Conservation (phyloP, 2,329 filamentous ascomycete species). For the Lachnellula subtilissima region DNA sequence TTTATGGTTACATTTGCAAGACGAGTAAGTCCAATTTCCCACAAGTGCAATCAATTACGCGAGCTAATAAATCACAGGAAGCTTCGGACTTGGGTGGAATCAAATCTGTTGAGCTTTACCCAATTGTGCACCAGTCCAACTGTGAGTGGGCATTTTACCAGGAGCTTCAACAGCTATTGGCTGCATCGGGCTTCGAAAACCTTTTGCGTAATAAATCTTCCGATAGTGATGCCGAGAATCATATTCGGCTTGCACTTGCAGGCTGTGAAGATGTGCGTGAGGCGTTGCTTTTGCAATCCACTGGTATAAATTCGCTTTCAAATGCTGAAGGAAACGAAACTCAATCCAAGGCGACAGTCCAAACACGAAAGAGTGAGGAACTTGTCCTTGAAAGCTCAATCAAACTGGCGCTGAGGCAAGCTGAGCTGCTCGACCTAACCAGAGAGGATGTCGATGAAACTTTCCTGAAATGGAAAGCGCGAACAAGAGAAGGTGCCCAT, state of each 20-base stretch:
- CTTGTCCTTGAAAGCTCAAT: neutral
- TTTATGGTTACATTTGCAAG: slow-evolving; percentile 45
- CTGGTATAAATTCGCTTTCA: neutral
- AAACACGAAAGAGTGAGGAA: neutral
- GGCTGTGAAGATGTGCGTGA: neutral
- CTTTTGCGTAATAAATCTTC: neutral
- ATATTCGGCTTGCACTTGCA: neutral
- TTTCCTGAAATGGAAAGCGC: slow-evolving; percentile 10
- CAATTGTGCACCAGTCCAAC: slow-evolving; percentile 39
- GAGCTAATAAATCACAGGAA: slow-evolving; percentile 30
- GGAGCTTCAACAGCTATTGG: slow-evolving; percentile 50
- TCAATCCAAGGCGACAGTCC: too few relatives aligned
- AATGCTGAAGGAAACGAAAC: neutral
- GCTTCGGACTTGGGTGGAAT: slow-evolving; percentile 42
- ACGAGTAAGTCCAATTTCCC: slow-evolving; percentile 16
- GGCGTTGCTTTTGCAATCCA: neutral
- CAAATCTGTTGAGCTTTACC: slow-evolving; percentile 38
- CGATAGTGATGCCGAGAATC: slow-evolving; percentile 1
- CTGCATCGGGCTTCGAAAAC: slow-evolving; percentile 42
- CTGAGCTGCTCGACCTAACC: neutral
- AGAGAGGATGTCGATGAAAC: neutral
- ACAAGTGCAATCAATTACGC: neutral
- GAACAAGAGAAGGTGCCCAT: neutral
- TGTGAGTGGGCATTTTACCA: slow-evolving; percentile 49
- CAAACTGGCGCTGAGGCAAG: neutral